phyloP scores from a whole-genome alignment of 495 filamentous ascomycete species.

The Xylaria castorea region DNA sequence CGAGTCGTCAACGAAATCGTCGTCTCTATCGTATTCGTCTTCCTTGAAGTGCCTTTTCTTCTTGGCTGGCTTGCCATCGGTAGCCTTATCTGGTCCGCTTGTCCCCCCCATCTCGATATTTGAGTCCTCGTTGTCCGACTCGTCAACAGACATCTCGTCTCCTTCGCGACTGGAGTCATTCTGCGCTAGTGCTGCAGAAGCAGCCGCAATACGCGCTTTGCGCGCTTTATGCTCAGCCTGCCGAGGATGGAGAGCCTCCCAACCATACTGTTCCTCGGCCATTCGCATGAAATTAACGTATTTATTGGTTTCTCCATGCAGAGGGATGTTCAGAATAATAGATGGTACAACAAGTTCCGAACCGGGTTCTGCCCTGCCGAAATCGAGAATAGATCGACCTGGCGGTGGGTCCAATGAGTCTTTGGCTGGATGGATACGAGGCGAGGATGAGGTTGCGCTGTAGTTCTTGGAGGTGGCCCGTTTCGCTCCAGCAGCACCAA shows the following conservation, averaged over 20 bases:
- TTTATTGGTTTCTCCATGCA: constrained; percentile 81
- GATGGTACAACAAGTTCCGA: constrained; percentile 68
- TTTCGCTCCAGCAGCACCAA: constrained; percentile 44
- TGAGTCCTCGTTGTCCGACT: constrained; percentile 70
- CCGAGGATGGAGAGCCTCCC: constrained; percentile 89
- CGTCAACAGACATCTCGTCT: constrained; percentile 76
- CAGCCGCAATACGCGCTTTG: constrained; percentile 81
- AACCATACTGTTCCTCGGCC: constrained; percentile 92
- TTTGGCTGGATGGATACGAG: constrained; percentile 47
- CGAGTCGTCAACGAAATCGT: constrained; percentile 97
- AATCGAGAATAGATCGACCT: constrained; percentile 58
- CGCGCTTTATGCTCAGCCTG: constrained; percentile 83
- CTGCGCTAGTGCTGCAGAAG: constrained; percentile 79
- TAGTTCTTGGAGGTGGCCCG: constrained; percentile 51
- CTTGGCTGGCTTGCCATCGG: constrained; percentile 67
- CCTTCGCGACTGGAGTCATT: constrained; percentile 75
- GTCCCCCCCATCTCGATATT: constrained; percentile 79
- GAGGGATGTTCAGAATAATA: constrained; percentile 81
- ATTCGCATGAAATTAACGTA: constrained; percentile 95
- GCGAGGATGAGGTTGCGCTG: constrained; percentile 48
- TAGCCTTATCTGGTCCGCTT: constrained; percentile 61
- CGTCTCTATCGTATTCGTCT: constrained; percentile 94
- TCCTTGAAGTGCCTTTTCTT: constrained; percentile 85
- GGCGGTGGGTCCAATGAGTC: constrained; percentile 49
- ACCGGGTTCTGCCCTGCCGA: constrained; percentile 56